Base-by-base conservation (phyloP, 345 rosid species). In the Arabidopsis suecica region DNA sequence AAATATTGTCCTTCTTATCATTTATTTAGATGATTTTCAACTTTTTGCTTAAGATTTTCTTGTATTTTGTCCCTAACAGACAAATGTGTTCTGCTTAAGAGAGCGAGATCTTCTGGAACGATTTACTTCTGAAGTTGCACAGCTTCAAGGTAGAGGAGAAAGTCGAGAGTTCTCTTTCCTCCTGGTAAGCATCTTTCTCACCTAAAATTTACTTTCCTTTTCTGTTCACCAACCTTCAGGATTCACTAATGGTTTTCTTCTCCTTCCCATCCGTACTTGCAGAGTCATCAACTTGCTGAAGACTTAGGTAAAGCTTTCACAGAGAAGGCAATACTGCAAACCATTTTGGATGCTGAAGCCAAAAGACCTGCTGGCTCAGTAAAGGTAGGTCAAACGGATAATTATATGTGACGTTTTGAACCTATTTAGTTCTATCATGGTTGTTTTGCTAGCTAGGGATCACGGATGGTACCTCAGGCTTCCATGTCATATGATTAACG, bases 231-330 rank as follows among this genome's bases (percentile, higher is more conserved):
- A 49, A 10, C 14, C 55, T 57, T 57, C 1, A 40, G 12, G 37
- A 38, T 61, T 68, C 36, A 30, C 9, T 59, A 25, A 58, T 25
- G 9, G 23, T 22, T 7, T 66, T 22, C 18, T 53, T 11, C 51
- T 70, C 25, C 7, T 36, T 54, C 23, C 22, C n/a, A 22, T 44
- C 37, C 6, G 37, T 57, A 53, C 9, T 63, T 33, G 65, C 87
- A 94, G 98, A 82, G 81, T 79, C 86, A 91, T 79, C 86, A 88
- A 80, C 88, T 91, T 34, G 96, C 97, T 30, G 96, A 88, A 79
- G 98, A 94, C 83, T 69, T 94, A 69, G 93, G 91, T 64, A 86
- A 88, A 83, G 98, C 97, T 73, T 94, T 90, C 79, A 77, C 97
- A 8, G 98, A 94, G 69, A 80, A 90, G 79, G 73, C 86, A 59